Conservation (phyloP, 257 asterid genomes). For the Solanum clarkiae region DNA sequence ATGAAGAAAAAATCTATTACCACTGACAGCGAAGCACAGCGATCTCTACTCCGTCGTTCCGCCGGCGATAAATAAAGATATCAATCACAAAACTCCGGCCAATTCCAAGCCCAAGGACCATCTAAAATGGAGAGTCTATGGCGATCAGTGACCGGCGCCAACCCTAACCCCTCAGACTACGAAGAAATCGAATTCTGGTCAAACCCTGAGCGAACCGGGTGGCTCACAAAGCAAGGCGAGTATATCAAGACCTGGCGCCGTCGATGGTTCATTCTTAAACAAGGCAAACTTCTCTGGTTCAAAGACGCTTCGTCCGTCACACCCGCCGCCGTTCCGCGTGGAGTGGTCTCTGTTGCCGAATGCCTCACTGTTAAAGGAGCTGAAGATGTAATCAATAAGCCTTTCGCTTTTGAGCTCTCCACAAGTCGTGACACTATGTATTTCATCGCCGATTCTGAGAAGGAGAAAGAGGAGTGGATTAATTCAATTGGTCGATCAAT, state of each 20-base stretch:
- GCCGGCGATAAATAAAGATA: background rate
- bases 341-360: slow-evolving; percentile 62
- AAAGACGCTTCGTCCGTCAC: slow-evolving; percentile 47
- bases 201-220: slow-evolving; percentile 72
- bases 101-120: background rate
- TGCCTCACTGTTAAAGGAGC: slow-evolving; percentile 94
- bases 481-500: slow-evolving; percentile 79
- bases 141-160: slow-evolving; percentile 65
- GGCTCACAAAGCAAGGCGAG: slow-evolving; percentile 93
- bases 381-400: slow-evolving; percentile 68
- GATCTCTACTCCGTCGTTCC: background rate
- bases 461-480: slow-evolving; percentile 94
- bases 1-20: background rate
- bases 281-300: slow-evolving; percentile 90
- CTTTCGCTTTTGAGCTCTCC: slow-evolving; percentile 72
- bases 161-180: slow-evolving; percentile 48
- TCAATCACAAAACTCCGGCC: background rate
- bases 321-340: slow-evolving; percentile 64
- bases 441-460: slow-evolving; percentile 76
- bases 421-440: slow-evolving; percentile 75
- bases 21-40: background rate
- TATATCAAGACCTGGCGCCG: slow-evolving; percentile 98
- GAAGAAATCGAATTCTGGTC: slow-evolving; percentile 79
- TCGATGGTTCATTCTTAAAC: slow-evolving; percentile 90
- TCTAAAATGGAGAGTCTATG: slow-evolving; percentile 47